Percentiles rank a stretch among this genome's conserved stretches.
These are phyloP conservation scores for Leccinum sublutescens DNA, from an alignment of 768 basidiomycete genomes.

Conservation along the genomic window DNA sequence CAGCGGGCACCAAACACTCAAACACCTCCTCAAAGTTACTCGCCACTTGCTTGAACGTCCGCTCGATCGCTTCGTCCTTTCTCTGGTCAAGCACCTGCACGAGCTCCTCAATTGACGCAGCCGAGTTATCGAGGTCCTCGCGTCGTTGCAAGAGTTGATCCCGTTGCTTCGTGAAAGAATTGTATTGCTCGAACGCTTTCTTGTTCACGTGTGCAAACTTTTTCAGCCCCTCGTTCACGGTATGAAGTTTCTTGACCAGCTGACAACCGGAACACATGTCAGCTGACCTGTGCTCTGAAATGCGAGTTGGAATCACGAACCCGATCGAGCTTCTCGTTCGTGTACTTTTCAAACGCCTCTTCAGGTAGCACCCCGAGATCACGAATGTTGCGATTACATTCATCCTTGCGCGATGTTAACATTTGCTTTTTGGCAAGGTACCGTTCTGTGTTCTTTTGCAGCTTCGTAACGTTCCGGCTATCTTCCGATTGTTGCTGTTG, in stretches of 20 bases:
- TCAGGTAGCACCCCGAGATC: constrained; percentile 96
- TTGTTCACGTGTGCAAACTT: constrained; percentile 99
- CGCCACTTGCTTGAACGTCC: constrained; percentile 97
- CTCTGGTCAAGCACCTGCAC: constrained; percentile 93
- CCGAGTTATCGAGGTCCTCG: constrained; percentile 89
- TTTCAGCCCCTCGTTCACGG: constrained; percentile 88
- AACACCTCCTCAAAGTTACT: constrained; percentile 98
- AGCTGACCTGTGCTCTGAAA: not conserved
- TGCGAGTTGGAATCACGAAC: constrained; percentile 42
- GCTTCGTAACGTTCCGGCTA: constrained; percentile 77
- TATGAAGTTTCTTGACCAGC: constrained; percentile 92
- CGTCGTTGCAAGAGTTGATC: constrained; percentile 85
- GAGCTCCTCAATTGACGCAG: constrained; percentile 85
- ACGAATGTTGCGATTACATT: constrained; percentile 92
- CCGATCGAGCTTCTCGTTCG: constrained; percentile 80
- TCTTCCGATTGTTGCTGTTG: constrained; percentile 87
- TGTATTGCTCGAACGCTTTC: constrained; percentile 98
- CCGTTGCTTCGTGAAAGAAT: constrained; percentile 95
- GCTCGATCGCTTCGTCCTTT: constrained; percentile 98
- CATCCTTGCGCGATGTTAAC: constrained; percentile 80
- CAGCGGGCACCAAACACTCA: constrained; percentile 92
- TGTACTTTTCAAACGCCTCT: constrained; percentile 96
- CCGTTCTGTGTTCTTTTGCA: constrained; percentile 94
- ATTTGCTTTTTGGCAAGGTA: constrained; percentile 92
- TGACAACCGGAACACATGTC: constrained; percentile 32